Base-by-base conservation (phyloP, 2,329 filamentous ascomycete genomes). In the Verruconis gallopava region DNA sequence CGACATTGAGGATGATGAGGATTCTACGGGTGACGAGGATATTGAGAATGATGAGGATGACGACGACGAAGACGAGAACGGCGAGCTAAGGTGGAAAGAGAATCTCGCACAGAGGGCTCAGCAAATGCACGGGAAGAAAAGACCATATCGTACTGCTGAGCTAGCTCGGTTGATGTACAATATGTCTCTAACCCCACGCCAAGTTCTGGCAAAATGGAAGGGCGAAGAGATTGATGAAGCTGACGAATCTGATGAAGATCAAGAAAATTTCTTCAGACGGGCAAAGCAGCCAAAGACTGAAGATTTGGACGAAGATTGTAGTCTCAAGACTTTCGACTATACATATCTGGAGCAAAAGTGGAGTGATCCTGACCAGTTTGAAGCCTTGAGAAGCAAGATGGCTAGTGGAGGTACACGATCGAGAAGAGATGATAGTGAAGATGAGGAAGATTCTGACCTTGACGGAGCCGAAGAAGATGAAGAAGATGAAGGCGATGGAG, bases 91-190 rank as follows among this genome's bases (percentile, higher is more conserved):
- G 35, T 98, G 93, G 93, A 98, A 98, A 59, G 75, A 82, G 18
- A 88, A 93, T 52, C 73, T 98, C 57, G 64, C 75, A 6, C 79
- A 81, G 45, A 84, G 79, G 42, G 88, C 88, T 1, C 73, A 73
- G 47, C 74, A 71, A 43, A 65, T 88, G 22, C 83, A 91, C 55
- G 72, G 73, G 20, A 77, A 73, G 50, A 77, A 75, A 47, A 75
- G 76, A 33, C 73, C 80, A 13, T 94, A 83, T 53, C 77, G 86
- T 42, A 80, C 85, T 5, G 73, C 75, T 12, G 88, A 96, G 53
- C 72, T 98, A 21, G 85, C 85, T 1, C 78, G 83, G 49, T 72
- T 93, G 59, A 81, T 98, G 65, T 98, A 98, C 60, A 83, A 96
- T 51, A 74, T 83, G 30, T 76, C 78, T 9, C 62, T 98, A 20